A percentile compares a stretch with the other conserved stretches of the same genome.
Evolutionary conservation across 768 basidiomycete species (phyloP).

Genomic region (Leccinum rimulosum): DNA sequence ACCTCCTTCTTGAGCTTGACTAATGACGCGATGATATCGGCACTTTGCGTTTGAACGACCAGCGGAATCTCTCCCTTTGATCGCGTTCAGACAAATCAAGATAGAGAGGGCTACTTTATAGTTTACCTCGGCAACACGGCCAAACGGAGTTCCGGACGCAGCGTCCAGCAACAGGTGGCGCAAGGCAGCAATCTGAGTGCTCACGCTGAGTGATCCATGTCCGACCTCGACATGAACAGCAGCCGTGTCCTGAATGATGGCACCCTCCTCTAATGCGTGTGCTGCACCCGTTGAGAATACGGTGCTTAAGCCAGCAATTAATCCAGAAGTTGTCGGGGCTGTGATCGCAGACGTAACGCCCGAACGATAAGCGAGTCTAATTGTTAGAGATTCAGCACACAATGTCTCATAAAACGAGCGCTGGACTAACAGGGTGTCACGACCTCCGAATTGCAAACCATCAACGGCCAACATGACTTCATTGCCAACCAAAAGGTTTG

Average conservation of each 20-base stretch:
- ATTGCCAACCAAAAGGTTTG: constrained; percentile 34
- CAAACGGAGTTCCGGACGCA: constrained; percentile 30
- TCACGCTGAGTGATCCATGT: constrained; percentile 52
- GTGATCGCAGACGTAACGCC: constrained; percentile 65
- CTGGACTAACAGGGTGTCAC: constrained; percentile 48
- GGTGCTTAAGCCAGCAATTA: constrained; percentile 57
- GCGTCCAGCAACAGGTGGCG: constrained; percentile 55
- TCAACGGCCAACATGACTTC: constrained; percentile 64
- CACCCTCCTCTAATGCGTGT: constrained; percentile 54
- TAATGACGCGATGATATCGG: constrained; percentile 80
- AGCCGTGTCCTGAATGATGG: constrained; percentile 56
- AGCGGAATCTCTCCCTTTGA: constrained; percentile 66
- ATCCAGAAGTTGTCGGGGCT: constrained; percentile 48
- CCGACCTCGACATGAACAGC: constrained; percentile 62
- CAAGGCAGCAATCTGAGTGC: constrained; percentile 77
- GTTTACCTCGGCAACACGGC: constrained; percentile 44
- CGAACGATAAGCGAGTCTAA: constrained; percentile 64
- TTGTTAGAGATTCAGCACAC: constrained; percentile 4
- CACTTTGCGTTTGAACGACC: constrained; percentile 71
- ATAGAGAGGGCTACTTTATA: neutral
- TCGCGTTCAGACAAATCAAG: neutral
- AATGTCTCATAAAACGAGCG: neutral
- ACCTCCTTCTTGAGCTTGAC: constrained; percentile 66
- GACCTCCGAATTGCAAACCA: constrained; percentile 66
- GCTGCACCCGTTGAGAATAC: constrained; percentile 55